phyloP scores from a whole-genome alignment of 2,329 filamentous ascomycete genomes.

The Paracoccidioides lutzii region DNA sequence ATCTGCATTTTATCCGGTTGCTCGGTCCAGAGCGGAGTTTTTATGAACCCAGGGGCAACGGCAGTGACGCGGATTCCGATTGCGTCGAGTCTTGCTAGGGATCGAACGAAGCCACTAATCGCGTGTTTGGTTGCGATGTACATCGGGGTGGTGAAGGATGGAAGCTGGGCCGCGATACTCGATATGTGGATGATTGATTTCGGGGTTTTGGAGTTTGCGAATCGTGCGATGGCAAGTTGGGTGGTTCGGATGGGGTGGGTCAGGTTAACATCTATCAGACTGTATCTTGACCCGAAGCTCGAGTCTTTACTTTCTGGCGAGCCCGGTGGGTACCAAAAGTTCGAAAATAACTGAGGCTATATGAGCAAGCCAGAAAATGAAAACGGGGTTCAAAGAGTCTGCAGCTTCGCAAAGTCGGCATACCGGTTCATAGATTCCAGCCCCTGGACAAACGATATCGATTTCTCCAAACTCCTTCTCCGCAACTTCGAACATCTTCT shows the following conservation, averaged over 20 bases:
- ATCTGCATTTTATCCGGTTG: constrained; percentile 47
- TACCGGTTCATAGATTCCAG: constrained; percentile 35
- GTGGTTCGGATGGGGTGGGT: constrained; percentile 41
- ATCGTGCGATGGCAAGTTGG: constrained; percentile 39
- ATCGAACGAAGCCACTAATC: constrained; percentile 38
- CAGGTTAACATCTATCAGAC: constrained; percentile 38
- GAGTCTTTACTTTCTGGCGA: constrained; percentile 30
- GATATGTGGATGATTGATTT: constrained; percentile 38
- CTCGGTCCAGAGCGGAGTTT: constrained; percentile 50
- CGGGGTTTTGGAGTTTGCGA: constrained; percentile 25
- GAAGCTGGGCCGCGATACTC: constrained; percentile 34
- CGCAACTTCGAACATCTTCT: constrained; percentile 38
- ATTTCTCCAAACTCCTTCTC: constrained; percentile 36
- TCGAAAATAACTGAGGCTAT: constrained; percentile 30
- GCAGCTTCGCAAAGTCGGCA: constrained; percentile 3
- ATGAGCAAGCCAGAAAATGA: not conserved
- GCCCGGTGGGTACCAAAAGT: constrained; percentile 40
- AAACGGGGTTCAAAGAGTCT: not conserved
- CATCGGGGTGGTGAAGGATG: constrained; percentile 30
- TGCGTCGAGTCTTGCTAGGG: constrained; percentile 32
- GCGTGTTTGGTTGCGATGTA: constrained; percentile 40
- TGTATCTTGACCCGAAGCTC: constrained; percentile 29
- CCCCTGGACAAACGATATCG: constrained; percentile 36
- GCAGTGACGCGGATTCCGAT: constrained; percentile 46
- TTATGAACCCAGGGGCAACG: constrained; percentile 48